phyloP scores from a whole-genome alignment of 768 basidiomycete species.

The Ramaria sp. region DNA sequence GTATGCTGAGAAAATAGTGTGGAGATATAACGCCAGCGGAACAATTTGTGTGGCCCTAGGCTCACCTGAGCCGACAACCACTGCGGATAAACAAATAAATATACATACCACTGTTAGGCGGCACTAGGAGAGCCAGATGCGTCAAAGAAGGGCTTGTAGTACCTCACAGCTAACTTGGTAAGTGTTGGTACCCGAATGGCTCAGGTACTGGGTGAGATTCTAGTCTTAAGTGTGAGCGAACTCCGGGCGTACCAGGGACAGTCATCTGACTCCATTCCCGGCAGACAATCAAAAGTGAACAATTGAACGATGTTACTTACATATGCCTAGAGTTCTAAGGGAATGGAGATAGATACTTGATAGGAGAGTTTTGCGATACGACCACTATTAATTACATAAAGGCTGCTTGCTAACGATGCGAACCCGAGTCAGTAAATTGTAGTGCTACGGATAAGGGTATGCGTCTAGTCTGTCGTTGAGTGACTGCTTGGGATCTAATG shows the following conservation, averaged over 20 bases:
- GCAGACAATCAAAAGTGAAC: too few relatives aligned
- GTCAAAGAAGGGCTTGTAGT: slow-evolving; percentile 36
- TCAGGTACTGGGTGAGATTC: slow-evolving; percentile 38
- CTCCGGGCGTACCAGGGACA: too few relatives aligned
- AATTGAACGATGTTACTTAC: slow-evolving; percentile 17
- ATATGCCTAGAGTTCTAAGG: slow-evolving; percentile 28
- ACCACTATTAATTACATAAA: not conserved
- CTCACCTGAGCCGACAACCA: too few relatives aligned
- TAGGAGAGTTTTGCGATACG: slow-evolving; percentile 24
- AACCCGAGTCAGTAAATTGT: not conserved
- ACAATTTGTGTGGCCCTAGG: too few relatives aligned
- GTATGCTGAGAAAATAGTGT: too few relatives aligned
- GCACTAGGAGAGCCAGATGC: too few relatives aligned
- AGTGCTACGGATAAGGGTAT: not conserved
- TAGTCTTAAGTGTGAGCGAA: not conserved
- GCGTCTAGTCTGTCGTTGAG: not conserved
- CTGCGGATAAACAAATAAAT: too few relatives aligned
- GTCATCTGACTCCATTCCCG: too few relatives aligned
- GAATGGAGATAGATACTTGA: slow-evolving; percentile 21
- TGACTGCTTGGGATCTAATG: not conserved
- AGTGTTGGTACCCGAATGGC: slow-evolving; percentile 29
- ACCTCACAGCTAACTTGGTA: slow-evolving; percentile 25
- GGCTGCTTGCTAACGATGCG: not conserved
- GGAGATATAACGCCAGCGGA: too few relatives aligned
- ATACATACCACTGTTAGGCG: too few relatives aligned